These are phyloP conservation scores for Porcisia hertigi DNA, from an alignment of 208 protist genomes.

Conservation along the genomic window DNA sequence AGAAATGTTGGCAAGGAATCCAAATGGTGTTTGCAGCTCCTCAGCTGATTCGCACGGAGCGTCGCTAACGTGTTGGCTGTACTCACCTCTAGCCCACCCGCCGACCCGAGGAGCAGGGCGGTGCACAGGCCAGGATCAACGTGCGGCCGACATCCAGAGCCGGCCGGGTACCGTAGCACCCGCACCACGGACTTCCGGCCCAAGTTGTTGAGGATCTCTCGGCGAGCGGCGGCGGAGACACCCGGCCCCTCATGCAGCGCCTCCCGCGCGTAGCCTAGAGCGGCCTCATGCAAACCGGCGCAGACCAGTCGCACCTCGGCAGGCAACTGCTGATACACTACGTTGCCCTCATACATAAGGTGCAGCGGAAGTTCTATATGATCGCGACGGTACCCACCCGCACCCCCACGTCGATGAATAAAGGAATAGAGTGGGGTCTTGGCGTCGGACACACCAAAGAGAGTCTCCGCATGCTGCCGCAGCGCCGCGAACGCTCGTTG, in stretches of 20 bases:
- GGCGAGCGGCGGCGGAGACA: constrained; percentile 17
- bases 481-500: constrained; percentile 46
- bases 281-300: constrained; percentile 36
- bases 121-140: constrained; percentile 80
- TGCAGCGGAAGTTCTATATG: constrained; percentile 39
- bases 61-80: constrained; percentile 6
- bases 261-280: constrained; percentile 31
- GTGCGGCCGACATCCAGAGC: constrained; percentile 68
- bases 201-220: constrained; percentile 34
- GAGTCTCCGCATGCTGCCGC: constrained; percentile 4
- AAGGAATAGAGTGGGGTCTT: constrained; percentile 14
- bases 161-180: constrained; percentile 55
- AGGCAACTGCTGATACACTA: constrained; percentile 28
- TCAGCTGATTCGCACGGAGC: constrained; percentile 4
- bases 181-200: constrained; percentile 61
- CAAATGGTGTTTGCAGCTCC: not conserved
- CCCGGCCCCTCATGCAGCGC: constrained; percentile 17
- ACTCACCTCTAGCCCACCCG: constrained; percentile 60
- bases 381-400: constrained; percentile 14
- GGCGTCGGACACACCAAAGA: not conserved
- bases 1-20: not conserved
- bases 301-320: constrained; percentile 36
- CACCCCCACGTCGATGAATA: constrained; percentile 12
- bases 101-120: constrained; percentile 53
- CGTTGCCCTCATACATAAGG: constrained; percentile 9